Percentiles rank a stretch among this genome's conserved stretches.
These are phyloP conservation scores for Nothopassalora personata DNA, from an alignment of 2,329 filamentous ascomycete genomes.

Conservation along the genomic window DNA sequence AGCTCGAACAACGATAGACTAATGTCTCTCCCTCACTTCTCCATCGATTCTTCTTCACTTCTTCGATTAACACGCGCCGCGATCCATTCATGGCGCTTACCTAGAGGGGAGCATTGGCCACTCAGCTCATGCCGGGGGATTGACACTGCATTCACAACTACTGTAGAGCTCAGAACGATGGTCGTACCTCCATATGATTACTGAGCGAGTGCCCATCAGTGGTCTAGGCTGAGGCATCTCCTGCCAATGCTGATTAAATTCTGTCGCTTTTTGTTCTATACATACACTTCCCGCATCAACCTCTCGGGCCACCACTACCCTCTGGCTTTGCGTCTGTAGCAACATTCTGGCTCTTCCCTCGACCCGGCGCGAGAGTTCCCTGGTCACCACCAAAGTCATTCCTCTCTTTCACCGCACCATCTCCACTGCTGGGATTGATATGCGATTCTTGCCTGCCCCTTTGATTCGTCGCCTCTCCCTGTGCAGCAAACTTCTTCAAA, in stretches of 20 bases:
- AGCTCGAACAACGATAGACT: too few species aligned
- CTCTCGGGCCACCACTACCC: conserved; percentile 7
- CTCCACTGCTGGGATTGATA: conserved; percentile 10
- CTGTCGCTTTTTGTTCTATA: background rate
- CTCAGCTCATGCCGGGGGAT: too few species aligned
- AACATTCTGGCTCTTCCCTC: conserved; percentile 7
- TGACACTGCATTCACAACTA: too few species aligned
- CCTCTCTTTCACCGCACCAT: conserved; percentile 16
- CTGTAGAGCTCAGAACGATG: too few species aligned
- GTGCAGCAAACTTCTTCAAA: conserved; percentile 14
- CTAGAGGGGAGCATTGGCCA: too few species aligned
- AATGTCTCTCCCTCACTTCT: too few species aligned
- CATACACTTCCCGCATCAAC: conserved; percentile 1
- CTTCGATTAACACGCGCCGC: too few species aligned
- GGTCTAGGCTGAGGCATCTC: background rate
- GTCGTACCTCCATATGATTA: too few species aligned
- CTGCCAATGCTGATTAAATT: background rate
- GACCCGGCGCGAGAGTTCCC: conserved; percentile 13
- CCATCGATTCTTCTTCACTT: too few species aligned
- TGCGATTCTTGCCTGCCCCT: conserved; percentile 16
- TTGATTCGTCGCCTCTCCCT: conserved; percentile 11
- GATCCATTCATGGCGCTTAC: too few species aligned
- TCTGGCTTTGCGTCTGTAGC: conserved; percentile 4
- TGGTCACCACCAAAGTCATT: conserved; percentile 16
- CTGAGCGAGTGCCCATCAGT: too few species aligned